Conservation (phyloP, 2,329 filamentous ascomycete species). For the Calonectria montana region DNA sequence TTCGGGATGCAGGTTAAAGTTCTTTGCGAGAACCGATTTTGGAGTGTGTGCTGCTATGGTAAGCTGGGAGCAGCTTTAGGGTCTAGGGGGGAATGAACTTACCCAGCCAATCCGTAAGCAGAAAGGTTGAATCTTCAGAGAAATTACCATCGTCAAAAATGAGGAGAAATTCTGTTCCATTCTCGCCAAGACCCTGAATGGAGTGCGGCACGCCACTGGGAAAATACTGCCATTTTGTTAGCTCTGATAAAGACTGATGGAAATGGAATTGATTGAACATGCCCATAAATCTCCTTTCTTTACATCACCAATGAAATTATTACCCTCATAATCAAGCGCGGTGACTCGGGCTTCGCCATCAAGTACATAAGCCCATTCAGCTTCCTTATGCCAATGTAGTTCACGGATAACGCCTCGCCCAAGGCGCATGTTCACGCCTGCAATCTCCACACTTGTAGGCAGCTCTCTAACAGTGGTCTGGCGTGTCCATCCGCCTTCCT, state of each 20-base stretch:
- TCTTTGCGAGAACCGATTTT: constrained; percentile 77
- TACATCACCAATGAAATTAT: constrained; percentile 81
- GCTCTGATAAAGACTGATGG: neutral
- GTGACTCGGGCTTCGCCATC: constrained; percentile 78
- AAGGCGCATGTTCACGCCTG: constrained; percentile 82
- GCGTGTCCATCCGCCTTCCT: constrained; percentile 82
- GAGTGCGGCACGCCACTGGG: constrained; percentile 82
- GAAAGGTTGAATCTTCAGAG: constrained; percentile 74
- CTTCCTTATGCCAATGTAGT: constrained; percentile 84
- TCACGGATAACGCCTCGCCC: constrained; percentile 79
- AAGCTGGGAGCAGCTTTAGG: neutral
- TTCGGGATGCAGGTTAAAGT: constrained; percentile 78
- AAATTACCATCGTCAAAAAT: constrained; percentile 63
- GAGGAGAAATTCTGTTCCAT: constrained; percentile 65
- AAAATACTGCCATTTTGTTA: constrained; percentile 64
- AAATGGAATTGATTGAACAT: neutral
- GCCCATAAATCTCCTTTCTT: constrained; percentile 76
- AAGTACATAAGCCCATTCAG: constrained; percentile 82
- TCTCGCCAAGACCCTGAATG: constrained; percentile 75
- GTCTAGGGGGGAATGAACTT: constrained; percentile 31
- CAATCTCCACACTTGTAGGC: constrained; percentile 74
- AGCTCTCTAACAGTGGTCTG: constrained; percentile 77
- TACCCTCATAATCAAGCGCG: constrained; percentile 79
- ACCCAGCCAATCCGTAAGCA: constrained; percentile 79
- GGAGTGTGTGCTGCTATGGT: constrained; percentile 70